These are phyloP conservation scores for Adiantum capillusveneris DNA, from an alignment of 75 land plant genomes.

Conservation along the genomic window DNA sequence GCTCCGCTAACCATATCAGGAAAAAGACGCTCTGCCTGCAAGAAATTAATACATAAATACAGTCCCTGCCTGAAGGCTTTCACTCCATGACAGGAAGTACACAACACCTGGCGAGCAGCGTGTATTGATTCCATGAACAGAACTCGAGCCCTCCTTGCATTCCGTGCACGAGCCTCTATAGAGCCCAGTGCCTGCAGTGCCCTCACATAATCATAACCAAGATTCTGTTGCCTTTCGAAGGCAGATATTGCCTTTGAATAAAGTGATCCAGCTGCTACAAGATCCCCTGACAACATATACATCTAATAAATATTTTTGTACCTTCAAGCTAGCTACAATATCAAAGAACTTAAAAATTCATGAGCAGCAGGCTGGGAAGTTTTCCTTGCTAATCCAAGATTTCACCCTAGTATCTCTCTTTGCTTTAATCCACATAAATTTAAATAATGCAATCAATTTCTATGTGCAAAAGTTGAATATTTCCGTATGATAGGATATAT, in stretches of 20 bases:
- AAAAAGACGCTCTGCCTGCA: neutral
- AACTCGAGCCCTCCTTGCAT: conserved; percentile 22
- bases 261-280: conserved; percentile 24
- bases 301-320: neutral
- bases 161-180: conserved; percentile 23
- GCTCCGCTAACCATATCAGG: conserved; percentile 12
- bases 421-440: too few species aligned
- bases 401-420: too few species aligned
- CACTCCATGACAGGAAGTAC: too few species aligned
- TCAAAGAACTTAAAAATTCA: too few species aligned
- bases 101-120: conserved; percentile 19
- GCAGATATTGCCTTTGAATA: conserved; percentile 23
- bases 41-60: too few species aligned
- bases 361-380: too few species aligned
- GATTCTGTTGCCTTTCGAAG: conserved; percentile 13
- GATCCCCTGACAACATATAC: conserved; percentile 25
- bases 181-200: conserved; percentile 39
- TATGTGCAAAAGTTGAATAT: too few species aligned
- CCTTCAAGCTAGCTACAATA: too few species aligned
- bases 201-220: conserved; percentile 21
- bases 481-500: too few species aligned
- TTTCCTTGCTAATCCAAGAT: too few species aligned
- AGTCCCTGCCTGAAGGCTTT: neutral
- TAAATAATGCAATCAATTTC: too few species aligned
- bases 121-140: conserved; percentile 28